Evolutionary conservation across 805 yeast species (phyloP).

Genomic region (Maudiozyma serrabonitensis): DNA sequence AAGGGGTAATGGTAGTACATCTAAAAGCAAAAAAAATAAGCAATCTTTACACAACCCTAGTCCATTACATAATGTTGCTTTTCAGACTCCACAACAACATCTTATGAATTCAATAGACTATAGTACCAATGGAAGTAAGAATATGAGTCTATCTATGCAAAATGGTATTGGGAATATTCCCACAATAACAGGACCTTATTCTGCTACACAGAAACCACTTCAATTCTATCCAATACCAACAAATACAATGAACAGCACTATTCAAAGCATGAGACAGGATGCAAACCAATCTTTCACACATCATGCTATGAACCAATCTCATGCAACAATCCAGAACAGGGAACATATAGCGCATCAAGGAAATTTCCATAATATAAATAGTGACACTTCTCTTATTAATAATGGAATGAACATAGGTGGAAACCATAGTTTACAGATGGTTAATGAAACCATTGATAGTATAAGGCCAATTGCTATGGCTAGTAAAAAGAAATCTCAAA

Average conservation of each 20-base stretch:
- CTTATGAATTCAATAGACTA: conserved; percentile 1
- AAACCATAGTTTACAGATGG: not conserved
- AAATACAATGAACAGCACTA: conserved; percentile 1
- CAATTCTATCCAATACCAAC: conserved; percentile 27
- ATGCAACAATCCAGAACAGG: too few relatives aligned
- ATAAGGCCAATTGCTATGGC: not conserved
- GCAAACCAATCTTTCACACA: not conserved
- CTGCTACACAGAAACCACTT: conserved; percentile 27
- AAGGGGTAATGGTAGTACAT: conserved; percentile 6
- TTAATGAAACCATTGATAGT: not conserved
- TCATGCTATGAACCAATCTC: not conserved
- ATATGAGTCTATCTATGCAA: not conserved
- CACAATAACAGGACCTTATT: conserved; percentile 5
- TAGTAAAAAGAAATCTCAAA: not conserved
- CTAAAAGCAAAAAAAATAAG: conserved; percentile 5
- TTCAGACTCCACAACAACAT: conserved; percentile 26
- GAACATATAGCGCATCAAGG: too few relatives aligned
- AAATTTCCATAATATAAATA: too few relatives aligned
- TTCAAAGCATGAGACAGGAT: not conserved
- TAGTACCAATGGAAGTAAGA: not conserved
- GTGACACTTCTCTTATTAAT: not conserved
- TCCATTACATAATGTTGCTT: conserved; percentile 26
- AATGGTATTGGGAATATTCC: not conserved
- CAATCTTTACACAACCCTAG: conserved; percentile 18
- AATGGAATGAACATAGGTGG: not conserved